These are phyloP conservation scores for Lecanicillium sp. DNA, from an alignment of 2,329 filamentous ascomycete genomes.

Conservation along the genomic window DNA sequence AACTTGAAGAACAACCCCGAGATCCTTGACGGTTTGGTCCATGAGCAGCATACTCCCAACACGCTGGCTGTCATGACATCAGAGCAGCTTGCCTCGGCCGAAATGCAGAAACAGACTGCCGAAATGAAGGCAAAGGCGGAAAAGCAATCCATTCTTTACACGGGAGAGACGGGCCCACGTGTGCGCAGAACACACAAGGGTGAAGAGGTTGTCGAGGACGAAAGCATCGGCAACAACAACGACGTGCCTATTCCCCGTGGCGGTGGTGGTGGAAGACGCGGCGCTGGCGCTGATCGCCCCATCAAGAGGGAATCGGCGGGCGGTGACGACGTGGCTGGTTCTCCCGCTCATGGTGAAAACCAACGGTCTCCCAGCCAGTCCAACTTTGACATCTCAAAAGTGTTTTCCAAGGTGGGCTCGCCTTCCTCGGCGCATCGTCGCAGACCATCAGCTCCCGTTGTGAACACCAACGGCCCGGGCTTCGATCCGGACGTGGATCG, in stretches of 20 bases:
- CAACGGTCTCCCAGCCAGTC: slow-evolving; percentile 45
- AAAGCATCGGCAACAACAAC: slow-evolving; percentile 31
- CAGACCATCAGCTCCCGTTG: slow-evolving; percentile 39
- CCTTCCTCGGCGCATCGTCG: slow-evolving; percentile 47
- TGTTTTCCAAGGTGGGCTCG: slow-evolving; percentile 77
- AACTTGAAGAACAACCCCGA: slow-evolving; percentile 87
- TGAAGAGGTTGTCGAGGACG: slow-evolving; percentile 79
- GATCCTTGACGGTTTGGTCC: slow-evolving; percentile 68
- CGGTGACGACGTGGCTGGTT: slow-evolving; percentile 19
- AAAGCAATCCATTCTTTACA: slow-evolving; percentile 76
- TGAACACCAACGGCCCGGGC: slow-evolving; percentile 47
- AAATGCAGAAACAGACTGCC: slow-evolving; percentile 70
- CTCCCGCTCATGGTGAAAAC: slow-evolving; percentile 36
- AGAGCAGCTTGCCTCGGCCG: slow-evolving; percentile 86
- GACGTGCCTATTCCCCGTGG: slow-evolving; percentile 19
- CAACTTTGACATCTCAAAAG: slow-evolving; percentile 77
- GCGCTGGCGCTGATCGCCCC: slow-evolving; percentile 1
- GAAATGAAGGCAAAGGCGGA: slow-evolving; percentile 71
- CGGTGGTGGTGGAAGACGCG: slow-evolving; percentile 8
- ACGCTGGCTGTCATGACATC: slow-evolving; percentile 80
- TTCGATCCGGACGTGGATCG: slow-evolving; percentile 87
- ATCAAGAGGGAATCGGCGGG: slow-evolving; percentile 28
- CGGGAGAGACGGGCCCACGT: slow-evolving; percentile 62
- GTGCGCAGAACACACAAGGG: slow-evolving; percentile 91
- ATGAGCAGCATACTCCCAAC: slow-evolving; percentile 62